phyloP scores from a whole-genome alignment of 106 monocot species.

The Platanthera guangdongensis region DNA sequence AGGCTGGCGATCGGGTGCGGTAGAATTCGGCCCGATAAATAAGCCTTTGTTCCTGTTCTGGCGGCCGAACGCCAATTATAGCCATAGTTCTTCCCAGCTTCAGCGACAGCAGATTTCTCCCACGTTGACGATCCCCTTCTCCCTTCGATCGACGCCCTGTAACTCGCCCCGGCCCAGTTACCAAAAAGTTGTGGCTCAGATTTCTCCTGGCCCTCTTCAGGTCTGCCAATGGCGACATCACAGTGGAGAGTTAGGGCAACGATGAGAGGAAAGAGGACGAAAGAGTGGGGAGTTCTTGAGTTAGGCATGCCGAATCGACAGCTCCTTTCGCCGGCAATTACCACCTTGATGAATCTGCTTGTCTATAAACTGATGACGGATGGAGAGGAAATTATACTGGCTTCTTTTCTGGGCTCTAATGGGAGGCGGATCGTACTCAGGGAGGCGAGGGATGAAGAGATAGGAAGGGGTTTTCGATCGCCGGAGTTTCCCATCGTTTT shows the following conservation, averaged over 20 bases:
- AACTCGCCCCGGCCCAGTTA: not conserved
- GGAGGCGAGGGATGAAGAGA: not conserved
- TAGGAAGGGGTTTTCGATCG: not conserved
- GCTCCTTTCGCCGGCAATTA: conserved; percentile 11
- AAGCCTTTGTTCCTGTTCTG: no score
- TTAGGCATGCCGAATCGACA: conserved; percentile 13
- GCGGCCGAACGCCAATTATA: no score
- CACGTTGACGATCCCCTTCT: no score
- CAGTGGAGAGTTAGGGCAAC: conserved; percentile 7
- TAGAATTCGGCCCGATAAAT: no score
- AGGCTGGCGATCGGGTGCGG: no score
- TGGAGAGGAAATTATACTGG: not conserved
- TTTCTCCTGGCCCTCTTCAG: conserved; percentile 24
- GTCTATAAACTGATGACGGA: conserved; percentile 2
- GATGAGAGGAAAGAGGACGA: not conserved
- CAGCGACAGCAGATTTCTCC: no score
- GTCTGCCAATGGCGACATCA: not conserved
- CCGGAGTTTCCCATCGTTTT: conserved; percentile 4
- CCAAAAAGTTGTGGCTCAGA: conserved; percentile 62
- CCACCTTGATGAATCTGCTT: conserved; percentile 4
- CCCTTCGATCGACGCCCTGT: no score
- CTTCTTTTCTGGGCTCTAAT: not conserved
- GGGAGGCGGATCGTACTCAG: not conserved
- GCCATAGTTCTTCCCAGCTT: no score
- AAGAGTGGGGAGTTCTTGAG: conserved; percentile 1